Base-by-base conservation (phyloP, 768 basidiomycete genomes). In the button mushroom (Agaricus bisporus) region DNA sequence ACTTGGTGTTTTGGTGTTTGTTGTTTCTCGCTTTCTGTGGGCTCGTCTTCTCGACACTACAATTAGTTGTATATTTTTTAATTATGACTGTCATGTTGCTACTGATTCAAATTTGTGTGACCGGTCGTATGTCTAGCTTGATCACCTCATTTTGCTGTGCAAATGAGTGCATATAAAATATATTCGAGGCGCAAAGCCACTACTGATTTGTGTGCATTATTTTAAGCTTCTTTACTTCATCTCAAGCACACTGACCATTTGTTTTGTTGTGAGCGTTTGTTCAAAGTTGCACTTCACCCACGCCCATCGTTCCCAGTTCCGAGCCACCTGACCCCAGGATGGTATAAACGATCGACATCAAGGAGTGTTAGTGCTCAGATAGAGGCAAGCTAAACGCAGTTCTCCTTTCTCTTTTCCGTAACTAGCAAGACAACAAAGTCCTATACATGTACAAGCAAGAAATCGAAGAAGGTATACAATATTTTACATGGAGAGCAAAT, bases 81-180 rank as follows among this genome's bases (percentile, higher is more conserved):
- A 41, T 47, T 26, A 26, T 54, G 52, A 54, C 46, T 54, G 52
- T 41, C 38, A 48, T 41, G 37, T 54, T 54, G 52, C n/a, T 47
- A 25, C 38, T 25, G 38, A 39, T 17, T 9, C 38, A 12, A 11
- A 14, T 39, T 17, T 39, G 38, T 39, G 4, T 22, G 22, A 22
- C 22, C 4, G 1, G 22, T 22, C 22, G 22, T 22, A 22, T 22
- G 1, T 22, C 22, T 22, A 22, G 22, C 22, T 22, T 22, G 17
- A 39, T 5, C 10, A 39, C 12, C 17, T 39, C 17, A 17, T 39
- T 17, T 4, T 39, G 17, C 38, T 39, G 38, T 39, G 38, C 15
- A 14, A 39, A 14, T 39, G 38, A 32, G 32, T 32, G 11, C 32
- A 7, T 32, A 32, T 32, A 11, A 22, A 22, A 22, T n/a, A 22